These are phyloP conservation scores for Oryza rufipogon DNA, from an alignment of 176 grass and related monocot species.

Conservation along the genomic window DNA sequence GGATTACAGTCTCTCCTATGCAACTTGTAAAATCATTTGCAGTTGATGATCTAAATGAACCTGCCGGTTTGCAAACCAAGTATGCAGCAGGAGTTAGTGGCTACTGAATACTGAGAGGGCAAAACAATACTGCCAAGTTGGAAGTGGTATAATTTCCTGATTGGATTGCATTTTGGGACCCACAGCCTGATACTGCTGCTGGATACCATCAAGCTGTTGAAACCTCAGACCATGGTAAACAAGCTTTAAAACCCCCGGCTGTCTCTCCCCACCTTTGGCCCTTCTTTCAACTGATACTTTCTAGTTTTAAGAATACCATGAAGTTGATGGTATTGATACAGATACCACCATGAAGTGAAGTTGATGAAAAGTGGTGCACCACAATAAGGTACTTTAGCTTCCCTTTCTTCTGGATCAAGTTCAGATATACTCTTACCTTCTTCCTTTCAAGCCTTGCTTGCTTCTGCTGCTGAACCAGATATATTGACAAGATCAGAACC, in stretches of 20 bases:
- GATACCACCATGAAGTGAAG: neutral
- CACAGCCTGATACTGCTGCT: constrained; percentile 12
- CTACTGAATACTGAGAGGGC: constrained; percentile 22
- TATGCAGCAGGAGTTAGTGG: neutral
- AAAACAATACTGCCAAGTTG: neutral
- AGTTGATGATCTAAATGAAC: neutral
- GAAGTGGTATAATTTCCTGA: neutral
- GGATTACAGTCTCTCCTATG: neutral
- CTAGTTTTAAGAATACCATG: constrained; percentile 13
- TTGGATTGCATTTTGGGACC: constrained; percentile 6
- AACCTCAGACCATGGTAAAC: constrained; percentile 7
- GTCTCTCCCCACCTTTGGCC: neutral
- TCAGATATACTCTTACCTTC: constrained; percentile 7
- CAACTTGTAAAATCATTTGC: neutral
- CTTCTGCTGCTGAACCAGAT: constrained; percentile 13
- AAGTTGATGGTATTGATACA: constrained; percentile 8
- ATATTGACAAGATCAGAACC: constrained; percentile 22
- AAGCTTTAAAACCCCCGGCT: constrained; percentile 15
- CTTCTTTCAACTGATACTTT: constrained; percentile 34
- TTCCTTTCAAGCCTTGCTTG: constrained; percentile 8
- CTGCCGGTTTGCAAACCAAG: too few species aligned
- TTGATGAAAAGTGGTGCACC: constrained; percentile 23
- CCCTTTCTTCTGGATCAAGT: constrained; percentile 5
- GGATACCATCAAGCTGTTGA: neutral
- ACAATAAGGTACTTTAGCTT: constrained; percentile 34